Evolutionary conservation across 768 basidiomycete species (phyloP).

Genomic region (Tricholoma terreum): DNA sequence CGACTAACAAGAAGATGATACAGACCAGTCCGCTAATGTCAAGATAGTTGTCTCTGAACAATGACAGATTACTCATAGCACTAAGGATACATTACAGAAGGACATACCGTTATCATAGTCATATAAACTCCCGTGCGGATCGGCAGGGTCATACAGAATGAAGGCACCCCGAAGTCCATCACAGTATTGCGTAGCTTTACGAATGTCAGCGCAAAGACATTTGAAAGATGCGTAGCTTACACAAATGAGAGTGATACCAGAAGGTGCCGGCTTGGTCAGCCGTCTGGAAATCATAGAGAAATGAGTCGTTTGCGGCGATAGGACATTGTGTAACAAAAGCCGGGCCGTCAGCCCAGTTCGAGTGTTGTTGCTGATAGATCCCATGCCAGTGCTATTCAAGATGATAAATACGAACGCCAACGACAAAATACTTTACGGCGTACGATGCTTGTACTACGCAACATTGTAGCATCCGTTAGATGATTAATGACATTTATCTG

Average conservation of each 20-base stretch:
- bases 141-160: conserved; percentile 34
- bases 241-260: conserved; percentile 23
- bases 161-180: conserved; percentile 38
- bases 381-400: conserved; percentile 1
- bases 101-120: conserved; percentile 13
- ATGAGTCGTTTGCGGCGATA: conserved; percentile 23
- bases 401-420: not conserved
- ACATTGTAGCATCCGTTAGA: conserved; percentile 16
- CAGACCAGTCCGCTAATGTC: conserved; percentile 37
- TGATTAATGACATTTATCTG: conserved; percentile 19
- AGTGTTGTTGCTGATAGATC: not conserved
- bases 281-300: conserved; percentile 30
- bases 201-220: conserved; percentile 13
- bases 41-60: conserved; percentile 38
- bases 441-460: conserved; percentile 17
- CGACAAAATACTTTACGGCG: conserved; percentile 11
- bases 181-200: conserved; percentile 43
- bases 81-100: not conserved
- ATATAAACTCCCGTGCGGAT: conserved; percentile 30
- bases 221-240: not conserved
- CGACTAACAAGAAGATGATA: not conserved
- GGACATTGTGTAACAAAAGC: conserved; percentile 22
- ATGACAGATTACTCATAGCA: not conserved
- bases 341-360: conserved; percentile 9
- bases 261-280: conserved; percentile 32